Evolutionary conservation across 768 basidiomycete species (phyloP).

Genomic region (Tylopilus plumbeoviolaceoides): DNA sequence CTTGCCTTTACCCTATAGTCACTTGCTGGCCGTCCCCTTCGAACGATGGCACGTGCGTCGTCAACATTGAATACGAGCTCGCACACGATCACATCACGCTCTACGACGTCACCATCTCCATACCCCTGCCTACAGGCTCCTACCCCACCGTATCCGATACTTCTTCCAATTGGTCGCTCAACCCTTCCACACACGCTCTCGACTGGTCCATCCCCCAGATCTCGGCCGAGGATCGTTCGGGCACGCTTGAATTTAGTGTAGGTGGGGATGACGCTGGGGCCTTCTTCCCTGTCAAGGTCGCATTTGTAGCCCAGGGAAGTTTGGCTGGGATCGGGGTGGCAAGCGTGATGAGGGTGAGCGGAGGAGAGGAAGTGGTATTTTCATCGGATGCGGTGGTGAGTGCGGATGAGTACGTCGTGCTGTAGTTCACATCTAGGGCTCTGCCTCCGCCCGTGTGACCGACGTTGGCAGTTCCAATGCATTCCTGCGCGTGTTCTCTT

Average conservation of each 20-base stretch:
- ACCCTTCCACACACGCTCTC: constrained; percentile 73
- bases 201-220: constrained; percentile 81
- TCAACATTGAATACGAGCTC: constrained; percentile 96
- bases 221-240: constrained; percentile 59
- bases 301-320: constrained; percentile 78
- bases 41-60: constrained; percentile 88
- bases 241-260: constrained; percentile 88
- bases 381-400: constrained; percentile 55
- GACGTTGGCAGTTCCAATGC: too few relatives aligned
- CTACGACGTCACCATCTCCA: constrained; percentile 83
- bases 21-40: constrained; percentile 96
- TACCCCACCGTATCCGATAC: constrained; percentile 76
- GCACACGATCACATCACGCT: constrained; percentile 79
- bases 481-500: not conserved
- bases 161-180: constrained; percentile 75
- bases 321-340: constrained; percentile 71
- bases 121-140: constrained; percentile 85
- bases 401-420: constrained; percentile 55
- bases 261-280: constrained; percentile 76
- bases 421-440: constrained; percentile 23
- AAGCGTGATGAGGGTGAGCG: constrained; percentile 50
- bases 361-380: constrained; percentile 45
- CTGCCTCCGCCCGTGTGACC: too few relatives aligned
- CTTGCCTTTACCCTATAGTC: constrained; percentile 43
- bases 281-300: constrained; percentile 91